These are phyloP conservation scores for Antrodiella citrinella DNA, from an alignment of 768 basidiomycete species.

Conservation along the genomic window DNA sequence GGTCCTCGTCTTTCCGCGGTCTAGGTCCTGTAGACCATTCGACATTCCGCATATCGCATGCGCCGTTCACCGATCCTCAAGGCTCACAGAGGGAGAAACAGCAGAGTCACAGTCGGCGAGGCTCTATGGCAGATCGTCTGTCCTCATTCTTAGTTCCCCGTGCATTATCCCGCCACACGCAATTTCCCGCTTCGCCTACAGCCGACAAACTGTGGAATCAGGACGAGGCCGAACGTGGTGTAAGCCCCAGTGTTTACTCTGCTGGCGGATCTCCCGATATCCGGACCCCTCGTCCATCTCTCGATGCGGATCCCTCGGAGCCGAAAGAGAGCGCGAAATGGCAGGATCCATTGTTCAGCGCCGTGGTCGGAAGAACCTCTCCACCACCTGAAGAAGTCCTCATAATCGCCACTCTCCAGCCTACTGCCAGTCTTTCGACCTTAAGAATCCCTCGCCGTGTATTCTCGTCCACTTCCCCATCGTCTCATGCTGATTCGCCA, in stretches of 20 bases:
- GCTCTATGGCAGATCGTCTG: conserved; percentile 7
- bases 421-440: background rate
- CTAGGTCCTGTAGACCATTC: background rate
- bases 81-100: background rate
- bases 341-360: conserved; percentile 14
- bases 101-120: background rate
- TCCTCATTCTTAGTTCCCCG: conserved; percentile 33
- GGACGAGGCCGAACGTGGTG: conserved; percentile 24
- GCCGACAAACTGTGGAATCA: conserved; percentile 25
- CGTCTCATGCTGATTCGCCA: conserved; percentile 28
- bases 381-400: background rate
- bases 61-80: background rate
- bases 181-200: conserved; percentile 19
- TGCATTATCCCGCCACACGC: conserved; percentile 17
- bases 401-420: background rate
- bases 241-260: conserved; percentile 3
- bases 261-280: background rate
- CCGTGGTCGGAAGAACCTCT: conserved; percentile 1
- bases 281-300: background rate
- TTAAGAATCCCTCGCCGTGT: conserved; percentile 1
- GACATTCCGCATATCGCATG: background rate
- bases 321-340: conserved; percentile 8
- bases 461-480: background rate
- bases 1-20: conserved; percentile 18
- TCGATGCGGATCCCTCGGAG: conserved; percentile 5